Conservation (phyloP, 768 basidiomycete species). For the Coprinopsis marcescibilis region DNA sequence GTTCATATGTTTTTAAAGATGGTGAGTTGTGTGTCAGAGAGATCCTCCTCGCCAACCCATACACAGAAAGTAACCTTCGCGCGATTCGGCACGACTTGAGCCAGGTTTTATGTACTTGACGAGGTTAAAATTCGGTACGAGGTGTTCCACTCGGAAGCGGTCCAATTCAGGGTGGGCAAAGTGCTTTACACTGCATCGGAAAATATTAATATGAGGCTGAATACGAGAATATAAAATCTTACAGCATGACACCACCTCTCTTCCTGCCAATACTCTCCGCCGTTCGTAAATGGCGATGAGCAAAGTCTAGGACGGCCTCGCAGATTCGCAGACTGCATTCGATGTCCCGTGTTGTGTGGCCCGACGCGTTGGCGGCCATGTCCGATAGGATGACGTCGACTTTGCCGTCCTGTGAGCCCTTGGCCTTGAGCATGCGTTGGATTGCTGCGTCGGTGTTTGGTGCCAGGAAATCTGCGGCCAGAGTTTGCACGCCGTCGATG, state of each 20-base stretch:
- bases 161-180: slow-evolving; percentile 71
- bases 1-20: too few relatives aligned
- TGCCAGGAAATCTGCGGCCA: slow-evolving; percentile 77
- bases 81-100: slow-evolving; percentile 71
- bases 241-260: slow-evolving; percentile 57
- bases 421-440: slow-evolving; percentile 24
- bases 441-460: slow-evolving; percentile 43
- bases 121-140: slow-evolving; percentile 58
- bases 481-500: slow-evolving; percentile 64
- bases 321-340: slow-evolving; percentile 69
- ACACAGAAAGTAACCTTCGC: slow-evolving; percentile 86
- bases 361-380: slow-evolving; percentile 83
- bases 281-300: slow-evolving; percentile 44
- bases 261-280: slow-evolving; percentile 36
- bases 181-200: slow-evolving; percentile 64
- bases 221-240: slow-evolving; percentile 17
- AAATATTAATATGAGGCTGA: slow-evolving; percentile 5
- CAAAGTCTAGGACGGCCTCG: slow-evolving; percentile 67
- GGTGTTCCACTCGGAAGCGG: slow-evolving; percentile 52
- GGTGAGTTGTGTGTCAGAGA: too few relatives aligned
- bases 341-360: slow-evolving; percentile 61
- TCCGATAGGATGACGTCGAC: slow-evolving; percentile 85
- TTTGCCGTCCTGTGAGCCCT: slow-evolving; percentile 29
- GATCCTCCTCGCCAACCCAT: slow-evolving; percentile 58
- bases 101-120: slow-evolving; percentile 75